These are phyloP conservation scores for Tolypocladium guangdongense DNA, from an alignment of 2,329 filamentous ascomycete species.

Conservation along the genomic window DNA sequence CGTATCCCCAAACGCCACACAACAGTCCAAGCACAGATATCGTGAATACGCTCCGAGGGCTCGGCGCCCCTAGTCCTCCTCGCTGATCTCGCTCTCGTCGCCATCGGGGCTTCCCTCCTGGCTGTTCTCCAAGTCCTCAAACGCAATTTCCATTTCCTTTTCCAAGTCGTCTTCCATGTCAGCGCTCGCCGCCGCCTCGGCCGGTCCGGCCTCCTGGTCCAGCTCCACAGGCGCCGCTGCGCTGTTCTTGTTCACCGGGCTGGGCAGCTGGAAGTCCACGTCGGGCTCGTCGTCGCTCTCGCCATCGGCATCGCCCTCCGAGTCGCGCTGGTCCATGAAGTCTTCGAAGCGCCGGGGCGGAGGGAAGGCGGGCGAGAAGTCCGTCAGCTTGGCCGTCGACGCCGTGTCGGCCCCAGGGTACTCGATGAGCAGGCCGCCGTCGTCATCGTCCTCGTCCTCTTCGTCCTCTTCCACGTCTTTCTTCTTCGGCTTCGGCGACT, in stretches of 20 bases:
- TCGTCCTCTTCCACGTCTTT: conserved; percentile 31
- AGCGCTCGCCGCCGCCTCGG: conserved; percentile 16
- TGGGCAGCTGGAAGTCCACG: conserved; percentile 40
- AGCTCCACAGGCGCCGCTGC: conserved; percentile 18
- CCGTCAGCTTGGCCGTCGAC: conserved; percentile 19
- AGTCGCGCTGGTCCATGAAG: conserved; percentile 35
- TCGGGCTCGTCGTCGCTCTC: conserved; percentile 38
- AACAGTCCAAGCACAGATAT: background rate
- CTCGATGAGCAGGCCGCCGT: conserved; percentile 47
- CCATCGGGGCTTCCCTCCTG: conserved; percentile 38
- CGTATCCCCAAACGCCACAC: background rate
- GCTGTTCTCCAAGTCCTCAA: conserved; percentile 42
- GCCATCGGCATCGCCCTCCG: conserved; percentile 34
- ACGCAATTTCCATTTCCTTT: conserved; percentile 40
- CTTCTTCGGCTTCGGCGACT: conserved; percentile 18
- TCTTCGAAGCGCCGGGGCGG: conserved; percentile 40
- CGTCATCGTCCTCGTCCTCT: conserved; percentile 44
- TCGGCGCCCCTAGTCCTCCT: conserved; percentile 40
- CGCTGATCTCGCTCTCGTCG: conserved; percentile 56
- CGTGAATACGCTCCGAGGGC: background rate
- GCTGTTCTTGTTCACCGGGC: conserved; percentile 33
- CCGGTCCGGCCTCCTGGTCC: conserved; percentile 14
- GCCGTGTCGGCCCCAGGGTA: conserved; percentile 39
- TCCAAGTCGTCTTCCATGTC: conserved; percentile 31
- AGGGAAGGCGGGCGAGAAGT: conserved; percentile 40